Conservation (phyloP, 2,329 filamentous ascomycete genomes). For the Apiospora koreana region DNA sequence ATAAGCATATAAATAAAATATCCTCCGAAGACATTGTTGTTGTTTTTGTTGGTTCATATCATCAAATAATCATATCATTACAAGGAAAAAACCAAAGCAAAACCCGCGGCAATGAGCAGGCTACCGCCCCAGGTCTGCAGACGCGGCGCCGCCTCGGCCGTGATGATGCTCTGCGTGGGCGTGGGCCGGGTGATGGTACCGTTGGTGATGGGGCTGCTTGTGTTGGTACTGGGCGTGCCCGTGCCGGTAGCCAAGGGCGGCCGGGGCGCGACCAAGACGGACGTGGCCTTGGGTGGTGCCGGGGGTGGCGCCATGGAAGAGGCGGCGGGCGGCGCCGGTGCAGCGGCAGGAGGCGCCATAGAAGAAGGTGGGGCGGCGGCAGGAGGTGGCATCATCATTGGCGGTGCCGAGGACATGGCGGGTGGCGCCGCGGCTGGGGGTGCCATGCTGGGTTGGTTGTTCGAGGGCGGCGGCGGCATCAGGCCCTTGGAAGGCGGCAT, state of each 20-base stretch:
- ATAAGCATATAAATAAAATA: not conserved
- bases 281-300: not conserved
- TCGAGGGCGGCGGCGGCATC: not conserved
- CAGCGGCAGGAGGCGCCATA: not conserved
- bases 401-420: not conserved
- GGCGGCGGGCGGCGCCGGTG: not conserved
- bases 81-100: not conserved
- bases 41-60: not conserved
- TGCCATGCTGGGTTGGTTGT: not conserved
- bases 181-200: not conserved
- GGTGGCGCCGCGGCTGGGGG: not conserved
- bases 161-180: conserved; percentile 3
- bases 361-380: not conserved
- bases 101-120: not conserved
- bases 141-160: not conserved
- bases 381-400: not conserved
- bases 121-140: not conserved
- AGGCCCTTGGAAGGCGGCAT: not conserved
- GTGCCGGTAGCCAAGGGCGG: not conserved
- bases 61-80: not conserved
- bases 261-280: not conserved
- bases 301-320: not conserved
- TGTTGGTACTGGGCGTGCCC: not conserved
- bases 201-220: not conserved
- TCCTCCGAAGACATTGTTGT: not conserved